These are phyloP conservation scores for Penicillium desertorum DNA, from an alignment of 495 filamentous ascomycete genomes.

Conservation along the genomic window DNA sequence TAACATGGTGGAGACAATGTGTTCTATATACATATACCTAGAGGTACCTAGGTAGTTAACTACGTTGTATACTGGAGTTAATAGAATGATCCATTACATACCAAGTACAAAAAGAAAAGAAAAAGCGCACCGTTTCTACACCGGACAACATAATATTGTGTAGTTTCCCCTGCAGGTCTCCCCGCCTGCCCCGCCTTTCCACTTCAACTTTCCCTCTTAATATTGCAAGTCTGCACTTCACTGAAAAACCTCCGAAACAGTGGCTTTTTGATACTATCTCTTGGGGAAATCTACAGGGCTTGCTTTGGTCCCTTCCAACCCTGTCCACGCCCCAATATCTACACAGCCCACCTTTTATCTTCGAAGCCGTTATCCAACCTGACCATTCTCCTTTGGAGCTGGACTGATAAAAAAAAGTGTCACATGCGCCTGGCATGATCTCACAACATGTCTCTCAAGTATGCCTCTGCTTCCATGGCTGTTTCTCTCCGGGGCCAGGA, in stretches of 20 bases:
- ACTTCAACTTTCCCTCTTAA: slow-evolving; percentile 1
- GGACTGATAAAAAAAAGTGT: neutral
- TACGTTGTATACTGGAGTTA: neutral
- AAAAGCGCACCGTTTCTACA: neutral
- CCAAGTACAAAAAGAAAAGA: too few species aligned
- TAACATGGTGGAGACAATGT: neutral
- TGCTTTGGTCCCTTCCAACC: neutral
- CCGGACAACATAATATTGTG: too few species aligned
- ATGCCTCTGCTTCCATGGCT: neutral
- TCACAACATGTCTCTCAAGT: slow-evolving; percentile 21
- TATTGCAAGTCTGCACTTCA: neutral
- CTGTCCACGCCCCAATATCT: neutral
- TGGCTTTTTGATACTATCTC: neutral
- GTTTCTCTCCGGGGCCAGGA: neutral
- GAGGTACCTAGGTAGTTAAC: neutral
- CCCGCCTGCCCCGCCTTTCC: slow-evolving; percentile 30
- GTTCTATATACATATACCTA: too few species aligned
- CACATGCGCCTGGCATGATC: slow-evolving; percentile 1
- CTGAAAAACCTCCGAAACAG: too few species aligned
- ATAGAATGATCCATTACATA: neutral
- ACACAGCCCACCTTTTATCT: neutral
- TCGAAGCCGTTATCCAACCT: neutral
- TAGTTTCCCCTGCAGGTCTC: slow-evolving; percentile 11
- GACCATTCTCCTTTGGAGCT: neutral
- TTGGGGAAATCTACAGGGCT: neutral